A percentile compares a stretch with the other conserved stretches of the same genome.
phyloP scores from a whole-genome alignment of 192 early-diverging fungal species.

The Glomus cerebriforme region DNA sequence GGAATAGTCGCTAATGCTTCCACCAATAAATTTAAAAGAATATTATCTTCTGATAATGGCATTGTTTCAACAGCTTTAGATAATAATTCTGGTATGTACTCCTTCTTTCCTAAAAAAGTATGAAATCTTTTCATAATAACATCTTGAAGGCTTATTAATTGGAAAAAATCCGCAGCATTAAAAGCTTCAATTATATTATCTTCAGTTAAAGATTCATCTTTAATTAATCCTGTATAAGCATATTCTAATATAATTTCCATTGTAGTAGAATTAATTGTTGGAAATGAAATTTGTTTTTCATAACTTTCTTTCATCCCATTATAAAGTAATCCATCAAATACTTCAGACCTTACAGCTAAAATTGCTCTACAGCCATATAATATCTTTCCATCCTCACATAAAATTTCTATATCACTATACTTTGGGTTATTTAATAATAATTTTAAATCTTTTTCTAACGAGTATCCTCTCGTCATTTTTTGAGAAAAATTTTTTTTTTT shows the following conservation, averaged over 20 bases:
- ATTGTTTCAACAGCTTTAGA: background rate
- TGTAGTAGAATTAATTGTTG: background rate
- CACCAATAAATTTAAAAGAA: background rate
- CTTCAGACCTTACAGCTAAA: slow-evolving; percentile 23
- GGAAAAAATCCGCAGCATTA: slow-evolving; percentile 22
- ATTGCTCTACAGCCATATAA: slow-evolving; percentile 13
- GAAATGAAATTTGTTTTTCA: slow-evolving; percentile 10
- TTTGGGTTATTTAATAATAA: slow-evolving; percentile 6
- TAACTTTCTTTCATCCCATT: slow-evolving; percentile 8
- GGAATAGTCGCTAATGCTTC: background rate
- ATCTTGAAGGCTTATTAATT: background rate
- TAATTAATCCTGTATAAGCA: background rate
- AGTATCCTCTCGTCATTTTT: slow-evolving; percentile 9
- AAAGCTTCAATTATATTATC: background rate
- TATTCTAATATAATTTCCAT: slow-evolving; percentile 11
- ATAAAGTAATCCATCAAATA: slow-evolving; percentile 13
- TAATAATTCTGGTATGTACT: background rate
- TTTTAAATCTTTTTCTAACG: background rate
- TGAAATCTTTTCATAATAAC: background rate
- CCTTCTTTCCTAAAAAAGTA: background rate
- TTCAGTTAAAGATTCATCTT: background rate
- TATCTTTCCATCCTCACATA: background rate
- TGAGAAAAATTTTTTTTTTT: too few species aligned
- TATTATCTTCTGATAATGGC: background rate
- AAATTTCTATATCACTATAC: slow-evolving; percentile 3